A percentile compares a stretch with the other conserved stretches of the same genome.
phyloP scores from a whole-genome alignment of 495 filamentous ascomycete genomes.

The Pyrenopolyporus hunteri region DNA sequence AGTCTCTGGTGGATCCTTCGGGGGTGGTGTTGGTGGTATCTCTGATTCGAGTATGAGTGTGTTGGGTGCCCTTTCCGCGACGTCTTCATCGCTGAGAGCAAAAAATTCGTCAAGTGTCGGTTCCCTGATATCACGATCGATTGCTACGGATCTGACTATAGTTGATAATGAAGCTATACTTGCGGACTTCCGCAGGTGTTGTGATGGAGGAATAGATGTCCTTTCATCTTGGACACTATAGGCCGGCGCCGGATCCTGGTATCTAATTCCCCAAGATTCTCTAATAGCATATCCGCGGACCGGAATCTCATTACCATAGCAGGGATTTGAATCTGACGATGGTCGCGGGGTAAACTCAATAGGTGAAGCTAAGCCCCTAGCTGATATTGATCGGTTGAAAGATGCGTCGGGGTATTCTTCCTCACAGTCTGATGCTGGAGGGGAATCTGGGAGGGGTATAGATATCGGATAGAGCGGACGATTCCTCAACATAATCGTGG shows the following conservation, averaged over 20 bases:
- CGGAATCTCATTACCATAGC: not conserved
- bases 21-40: constrained; percentile 27
- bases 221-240: not conserved
- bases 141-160: constrained; percentile 1
- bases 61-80: constrained; percentile 45
- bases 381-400: not conserved
- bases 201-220: not conserved
- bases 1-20: constrained; percentile 29
- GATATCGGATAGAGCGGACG: not conserved
- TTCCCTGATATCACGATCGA: constrained; percentile 41
- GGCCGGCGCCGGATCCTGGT: constrained; percentile 20
- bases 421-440: constrained; percentile 22
- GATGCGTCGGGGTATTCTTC: not conserved
- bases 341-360: constrained; percentile 12
- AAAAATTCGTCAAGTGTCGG: constrained; percentile 55
- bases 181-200: constrained; percentile 31
- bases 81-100: constrained; percentile 53
- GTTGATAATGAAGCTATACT: constrained; percentile 31
- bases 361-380: constrained; percentile 15
- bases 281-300: not conserved
- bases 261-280: constrained; percentile 37
- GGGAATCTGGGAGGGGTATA: constrained; percentile 21
- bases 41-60: constrained; percentile 15
- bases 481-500: not conserved
- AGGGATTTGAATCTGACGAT: constrained; percentile 8